phyloP scores from a whole-genome alignment of 2,329 filamentous ascomycete species.

The Gyromitra esculenta region DNA sequence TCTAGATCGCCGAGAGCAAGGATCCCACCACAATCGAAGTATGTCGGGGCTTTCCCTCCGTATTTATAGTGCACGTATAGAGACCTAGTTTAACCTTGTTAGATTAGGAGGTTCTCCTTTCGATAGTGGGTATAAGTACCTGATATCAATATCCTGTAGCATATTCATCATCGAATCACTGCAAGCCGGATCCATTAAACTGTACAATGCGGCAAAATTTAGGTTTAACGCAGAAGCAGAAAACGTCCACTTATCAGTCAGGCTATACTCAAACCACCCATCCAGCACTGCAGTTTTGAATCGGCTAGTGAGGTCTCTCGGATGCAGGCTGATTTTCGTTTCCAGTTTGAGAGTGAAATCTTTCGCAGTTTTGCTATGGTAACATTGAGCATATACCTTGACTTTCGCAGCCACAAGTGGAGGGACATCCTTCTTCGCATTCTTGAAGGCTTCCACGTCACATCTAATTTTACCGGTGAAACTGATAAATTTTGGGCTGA shows the following conservation, averaged over 20 bases:
- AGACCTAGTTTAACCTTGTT: not conserved
- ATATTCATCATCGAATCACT: conserved; percentile 5
- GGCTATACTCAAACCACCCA: not conserved
- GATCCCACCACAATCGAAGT: conserved; percentile 55
- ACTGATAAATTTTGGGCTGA: not conserved
- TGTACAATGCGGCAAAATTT: not conserved
- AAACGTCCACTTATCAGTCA: not conserved
- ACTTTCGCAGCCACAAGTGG: not conserved
- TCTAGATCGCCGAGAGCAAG: conserved; percentile 52
- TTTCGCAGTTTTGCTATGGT: not conserved
- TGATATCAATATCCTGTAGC: conserved; percentile 9
- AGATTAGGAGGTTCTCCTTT: not conserved
- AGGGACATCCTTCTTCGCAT: not conserved
- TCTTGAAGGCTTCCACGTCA: not conserved
- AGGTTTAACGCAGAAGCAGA: not conserved
- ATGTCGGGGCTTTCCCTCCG: not conserved
- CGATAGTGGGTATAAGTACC: not conserved
- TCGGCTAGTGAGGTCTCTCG: not conserved
- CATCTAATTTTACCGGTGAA: not conserved
- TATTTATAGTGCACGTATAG: not conserved
- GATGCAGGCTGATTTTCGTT: not conserved
- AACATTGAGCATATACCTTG: not conserved
- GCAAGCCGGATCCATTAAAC: conserved; percentile 9
- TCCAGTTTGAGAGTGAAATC: conserved; percentile 1
- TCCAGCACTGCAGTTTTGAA: not conserved